Conservation (phyloP, 257 asterid genomes). For the Nyctanthes arbortristis region DNA sequence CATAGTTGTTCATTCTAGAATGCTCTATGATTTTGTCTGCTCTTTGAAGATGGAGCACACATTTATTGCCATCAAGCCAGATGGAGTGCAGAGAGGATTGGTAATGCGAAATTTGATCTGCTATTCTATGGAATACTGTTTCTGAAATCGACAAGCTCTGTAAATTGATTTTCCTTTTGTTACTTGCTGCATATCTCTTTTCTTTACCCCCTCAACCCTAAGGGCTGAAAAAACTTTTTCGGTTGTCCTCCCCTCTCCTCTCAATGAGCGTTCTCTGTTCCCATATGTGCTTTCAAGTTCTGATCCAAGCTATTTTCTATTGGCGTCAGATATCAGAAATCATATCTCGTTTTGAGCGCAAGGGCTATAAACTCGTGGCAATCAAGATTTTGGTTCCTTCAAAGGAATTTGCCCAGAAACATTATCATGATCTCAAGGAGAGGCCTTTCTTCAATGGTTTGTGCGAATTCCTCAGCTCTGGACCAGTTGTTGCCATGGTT, state of each 20-base stretch:
- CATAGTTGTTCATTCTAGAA: neutral
- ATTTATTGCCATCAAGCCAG: conserved; percentile 97
- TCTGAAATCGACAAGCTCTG: conserved; percentile 11
- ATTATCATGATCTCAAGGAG: conserved; percentile 87
- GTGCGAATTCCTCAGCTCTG: conserved; percentile 98
- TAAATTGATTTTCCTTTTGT: conserved; percentile 9
- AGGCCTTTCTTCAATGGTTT: conserved; percentile 91
- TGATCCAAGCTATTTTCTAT: conserved; percentile 24
- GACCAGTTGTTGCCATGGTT: conserved; percentile 98
- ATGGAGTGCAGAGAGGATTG: conserved; percentile 98
- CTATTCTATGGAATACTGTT: conserved; percentile 15
- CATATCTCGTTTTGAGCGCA: conserved; percentile 85
- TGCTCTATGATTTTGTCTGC: conserved; percentile 24
- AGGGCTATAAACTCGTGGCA: conserved; percentile 93
- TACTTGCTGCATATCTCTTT: conserved; percentile 1
- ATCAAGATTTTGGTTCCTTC: conserved; percentile 81
- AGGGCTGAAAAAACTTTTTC: neutral
- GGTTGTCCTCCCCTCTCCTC: neutral
- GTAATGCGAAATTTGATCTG: conserved; percentile 27
- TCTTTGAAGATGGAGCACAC: conserved; percentile 72
- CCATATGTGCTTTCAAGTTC: neutral
- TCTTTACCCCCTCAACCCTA: neutral
- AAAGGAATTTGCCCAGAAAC: conserved; percentile 84
- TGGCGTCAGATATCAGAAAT: conserved; percentile 83
- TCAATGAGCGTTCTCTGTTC: neutral